Evolutionary conservation across 192 early-diverging fungal genomes (phyloP), one percentile per base, ranked within the genome.

Genomic region (Allomyces javanicus): DNA sequence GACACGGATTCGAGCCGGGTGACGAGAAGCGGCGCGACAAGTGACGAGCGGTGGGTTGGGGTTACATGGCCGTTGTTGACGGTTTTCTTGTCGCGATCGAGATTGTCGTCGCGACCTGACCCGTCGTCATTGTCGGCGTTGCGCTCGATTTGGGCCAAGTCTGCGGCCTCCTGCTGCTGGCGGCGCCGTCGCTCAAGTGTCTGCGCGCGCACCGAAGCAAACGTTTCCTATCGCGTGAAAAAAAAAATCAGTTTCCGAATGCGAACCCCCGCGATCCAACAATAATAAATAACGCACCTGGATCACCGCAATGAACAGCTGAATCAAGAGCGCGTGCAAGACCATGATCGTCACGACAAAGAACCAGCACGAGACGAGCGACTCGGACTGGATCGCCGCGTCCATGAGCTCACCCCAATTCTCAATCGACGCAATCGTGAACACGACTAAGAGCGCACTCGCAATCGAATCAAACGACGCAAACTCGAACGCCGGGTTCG

Each of bases 191-290:
- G 17, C 50, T 14, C 50, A 7, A 40, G 3, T 14, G 5, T 69
- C 65, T 83, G 81, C 65, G 81, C 83, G 55, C 83, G 70, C n/a
- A 85, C 78, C 72, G 83, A 81, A 24, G 79, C 81, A 77, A 85
- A 85, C 75, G 83, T 78, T 70, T 79, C 77, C 24, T 40, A 40
- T 3, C 9, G 7, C 7, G 33, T 3, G 4, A 40, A 3, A 9
- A 3, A 9, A 40, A 7, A 40, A 3, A 9, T 40, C 33, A 40
- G 33, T 40, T 40, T 9, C 33, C 3, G 33, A 40, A 40, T 40
- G 33, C 33, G 0, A 40, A 40, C 33, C 33, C 33, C 0, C 7
- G 33, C 33, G 4, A 40, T 7, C 33, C 7, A 9, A 7, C 9
- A 0, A 40, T 7, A 9, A 7, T 40, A 0, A 40, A 40, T n/a